Evolutionary conservation across 495 filamentous ascomycete species (phyloP), one percentile per base, ranked within the genome.

Genomic region (Trypethelium eluteriae): DNA sequence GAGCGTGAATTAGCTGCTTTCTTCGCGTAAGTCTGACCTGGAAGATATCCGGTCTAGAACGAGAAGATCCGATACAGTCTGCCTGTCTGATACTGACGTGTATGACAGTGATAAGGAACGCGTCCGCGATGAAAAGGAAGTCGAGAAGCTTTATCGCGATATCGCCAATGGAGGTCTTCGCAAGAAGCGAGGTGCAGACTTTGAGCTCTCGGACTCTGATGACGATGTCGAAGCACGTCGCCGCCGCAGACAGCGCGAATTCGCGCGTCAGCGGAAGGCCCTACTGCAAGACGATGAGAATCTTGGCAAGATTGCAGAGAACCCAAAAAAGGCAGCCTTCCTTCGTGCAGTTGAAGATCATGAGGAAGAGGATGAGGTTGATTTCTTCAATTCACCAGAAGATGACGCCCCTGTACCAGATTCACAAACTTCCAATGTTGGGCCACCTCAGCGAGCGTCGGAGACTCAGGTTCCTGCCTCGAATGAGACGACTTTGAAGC

Each of bases 291-390:
- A 36, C 32, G 93, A 98, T 71, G 92, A 92, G 75, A 91, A 92
- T 57, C 83, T 98, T 67, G 90, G 87, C 68, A 91, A 92, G 73
- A 88, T 99, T 64, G 76, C 93, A 38, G 85, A 91, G 70, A 92
- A 97, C 72, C 93, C 92, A 12, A 92, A 93, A 75, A 92, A 91
- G 71, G 80, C 85, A 14, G 94, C 94, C 0, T 99, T 99, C 80
- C 84, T 98, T 67, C 84, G 83, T 65, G 88, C 91, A 9, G 88
- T 99, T 63, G 93, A 96, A 69, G 95, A 98, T 71, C 83, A 82
- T 44, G 88, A 87, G 56, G 80, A 84, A 32, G 91, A 93, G 49
- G 89, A 93, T 63, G 89, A 93, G 36, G 67, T 70, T 73, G 89
- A 91, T 64, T 89, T 96, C 73, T 74, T 87, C 2, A 83, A 86